Evolutionary conservation across 768 basidiomycete species (phyloP).

Genomic region (Trametes elegans): DNA sequence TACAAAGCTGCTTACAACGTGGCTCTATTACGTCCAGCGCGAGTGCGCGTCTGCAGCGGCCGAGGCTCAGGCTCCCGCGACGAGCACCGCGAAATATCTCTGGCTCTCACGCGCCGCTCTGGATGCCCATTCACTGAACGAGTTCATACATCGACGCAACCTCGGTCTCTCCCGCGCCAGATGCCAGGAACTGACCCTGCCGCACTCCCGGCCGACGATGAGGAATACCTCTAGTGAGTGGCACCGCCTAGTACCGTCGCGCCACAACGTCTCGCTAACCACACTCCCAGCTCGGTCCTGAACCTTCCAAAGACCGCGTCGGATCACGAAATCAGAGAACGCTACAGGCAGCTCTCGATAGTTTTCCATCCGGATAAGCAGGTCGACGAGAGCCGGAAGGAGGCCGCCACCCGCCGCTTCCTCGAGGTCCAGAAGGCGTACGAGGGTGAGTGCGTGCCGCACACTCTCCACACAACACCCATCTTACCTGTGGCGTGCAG

Average conservation of each 20-base stretch:
- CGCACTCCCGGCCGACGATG: conserved; percentile 4
- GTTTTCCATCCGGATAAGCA: conserved; percentile 88
- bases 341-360: conserved; percentile 69
- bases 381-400: conserved; percentile 50
- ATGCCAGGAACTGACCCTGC: conserved; percentile 11
- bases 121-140: conserved; percentile 5
- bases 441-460: conserved; percentile 53
- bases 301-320: conserved; percentile 67
- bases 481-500: conserved; percentile 25
- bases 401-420: conserved; percentile 64
- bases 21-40: conserved; percentile 5
- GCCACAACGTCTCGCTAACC: conserved; percentile 1
- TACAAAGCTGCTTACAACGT: background rate
- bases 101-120: conserved; percentile 1
- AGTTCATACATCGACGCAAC: background rate
- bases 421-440: conserved; percentile 81
- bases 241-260: background rate
- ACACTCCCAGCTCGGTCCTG: conserved; percentile 53
- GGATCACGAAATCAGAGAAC: conserved; percentile 68
- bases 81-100: too few relatives aligned
- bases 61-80: conserved; percentile 6
- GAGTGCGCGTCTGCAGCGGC: too few relatives aligned
- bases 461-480: background rate
- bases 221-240: conserved; percentile 24
- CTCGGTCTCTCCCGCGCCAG: background rate